Base-by-base conservation (phyloP, 2,329 filamentous ascomycete genomes). In the Orbilia quercus region DNA sequence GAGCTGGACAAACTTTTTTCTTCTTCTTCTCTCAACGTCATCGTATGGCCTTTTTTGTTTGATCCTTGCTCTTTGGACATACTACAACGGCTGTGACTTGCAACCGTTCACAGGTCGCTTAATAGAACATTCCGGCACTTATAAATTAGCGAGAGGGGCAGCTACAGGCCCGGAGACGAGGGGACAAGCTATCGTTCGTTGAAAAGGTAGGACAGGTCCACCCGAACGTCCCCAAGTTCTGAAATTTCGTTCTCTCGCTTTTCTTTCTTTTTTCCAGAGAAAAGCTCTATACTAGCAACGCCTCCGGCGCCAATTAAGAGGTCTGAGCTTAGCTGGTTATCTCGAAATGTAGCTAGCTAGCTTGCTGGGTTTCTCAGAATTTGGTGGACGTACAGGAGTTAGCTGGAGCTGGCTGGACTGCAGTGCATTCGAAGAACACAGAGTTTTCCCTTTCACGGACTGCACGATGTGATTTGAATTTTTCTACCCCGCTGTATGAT, bases 111-210 rank as follows among this genome's bases (percentile, higher is more conserved):
- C 36, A 9, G 14, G 62, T 58, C 62, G 62, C 62, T 66, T 66
- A 48, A 18, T 2, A 28, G 34, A 16, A 48, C 25, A 36, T 40
- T 58, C 44, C 66, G 66, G 50, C 58, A 58, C 34, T 64, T 63
- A 64, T 71, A 55, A 63, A 38, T 55, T 71, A 71, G 66, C 66
- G 66, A 71, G 66, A 58, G 58, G 63, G 63, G 62, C 51, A 67
- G 63, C 63, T 58, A 59, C 62, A 65, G 62, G 20, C 62, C 12
- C 44, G 44, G 50, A 55, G 53, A 53, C 48, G 48, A 20, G 48
- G 48, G 60, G 47, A 16, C 53, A 44, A 57, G 62, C 51, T 36
- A 57, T 59, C 44, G 45, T 59, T 47, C 64, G 62, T 66, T n/a
- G 25, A 54, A 47, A 60, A 72, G 67, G 67, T 72, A 72, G 25